Evolutionary conservation across 2,329 filamentous ascomycete genomes (phyloP), one percentile per base, ranked within the genome.

Genomic region (Zasmidium angulare): DNA sequence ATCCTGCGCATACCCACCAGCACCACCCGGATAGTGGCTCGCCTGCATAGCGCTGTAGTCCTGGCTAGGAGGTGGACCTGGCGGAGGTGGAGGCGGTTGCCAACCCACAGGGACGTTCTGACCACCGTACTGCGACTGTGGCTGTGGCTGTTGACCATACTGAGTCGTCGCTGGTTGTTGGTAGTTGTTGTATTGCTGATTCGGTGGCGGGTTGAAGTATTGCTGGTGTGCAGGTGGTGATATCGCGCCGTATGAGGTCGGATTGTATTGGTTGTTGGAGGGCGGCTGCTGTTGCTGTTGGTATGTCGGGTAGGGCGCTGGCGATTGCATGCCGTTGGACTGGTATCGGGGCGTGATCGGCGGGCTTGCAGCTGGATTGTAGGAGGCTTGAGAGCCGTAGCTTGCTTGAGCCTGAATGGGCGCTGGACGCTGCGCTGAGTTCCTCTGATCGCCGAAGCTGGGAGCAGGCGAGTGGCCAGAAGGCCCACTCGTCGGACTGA

Each of bases 41-140:
- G 70, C 66, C 60, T 72, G 71, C 58, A 72, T 68, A 21, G 72
- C 73, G 1, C 78, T 76, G 68, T 83, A 87, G n/a, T 82, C 81
- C 46, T 81, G 79, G 50, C 79, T 75, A 3, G 82, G 78, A 14
- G 83, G 83, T 51, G 86, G 85, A 4, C 84, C 84, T 1, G 86
- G 86, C 0, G 86, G 87, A 11, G 87, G 87, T 2, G 86, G 87
- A 19, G 86, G 86, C 0, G 86, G 86, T 23, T 89, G 81, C 70
- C 88, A 89, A 3, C 86, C 86, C 53, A 85, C 81, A 12, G 85
- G 85, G 55, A 87, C 76, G 75, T 60, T 77, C 46, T 65, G 64
- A 14, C 57, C 51, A 12, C 57, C 50, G 36, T 58, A 55, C 21
- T 58, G 60, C 29, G 68, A 72, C n/a, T 77, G 78, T 54, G 77